Percentiles rank a stretch among this genome's conserved stretches.
These are phyloP conservation scores for Sclerotinia borealis DNA, from an alignment of 2,329 filamentous ascomycete genomes.

Conservation along the genomic window DNA sequence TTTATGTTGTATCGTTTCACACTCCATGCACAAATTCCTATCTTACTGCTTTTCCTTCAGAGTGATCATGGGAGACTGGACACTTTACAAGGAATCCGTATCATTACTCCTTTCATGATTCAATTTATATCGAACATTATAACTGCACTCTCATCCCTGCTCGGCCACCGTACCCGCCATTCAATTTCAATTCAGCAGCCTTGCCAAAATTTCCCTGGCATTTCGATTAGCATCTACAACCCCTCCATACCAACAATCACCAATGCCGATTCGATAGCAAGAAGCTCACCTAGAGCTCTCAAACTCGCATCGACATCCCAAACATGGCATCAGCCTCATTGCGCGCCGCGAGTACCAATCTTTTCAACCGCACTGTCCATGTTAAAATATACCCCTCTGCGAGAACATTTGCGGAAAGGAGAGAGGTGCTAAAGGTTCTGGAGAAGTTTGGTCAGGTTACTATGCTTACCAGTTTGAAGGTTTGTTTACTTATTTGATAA, in stretches of 20 bases:
- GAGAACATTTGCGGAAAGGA: slow-evolving; percentile 29
- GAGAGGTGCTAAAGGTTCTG: slow-evolving; percentile 31
- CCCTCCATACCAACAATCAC: not conserved
- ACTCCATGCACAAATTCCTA: not conserved
- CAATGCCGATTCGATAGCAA: not conserved
- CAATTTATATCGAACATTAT: too few relatives aligned
- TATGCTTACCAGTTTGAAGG: slow-evolving; percentile 31
- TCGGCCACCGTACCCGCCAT: not conserved
- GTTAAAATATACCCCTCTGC: slow-evolving; percentile 30
- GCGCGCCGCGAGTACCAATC: slow-evolving; percentile 3
- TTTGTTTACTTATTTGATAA: slow-evolving; percentile 16
- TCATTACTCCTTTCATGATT: too few relatives aligned
- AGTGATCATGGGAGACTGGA: not conserved
- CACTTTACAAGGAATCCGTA: too few relatives aligned
- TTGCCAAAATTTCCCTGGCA: not conserved
- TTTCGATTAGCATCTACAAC: not conserved
- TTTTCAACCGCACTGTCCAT: slow-evolving; percentile 27
- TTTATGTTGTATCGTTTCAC: not conserved
- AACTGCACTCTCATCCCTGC: not conserved
- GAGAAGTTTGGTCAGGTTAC: slow-evolving; percentile 31
- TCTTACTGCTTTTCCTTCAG: not conserved
- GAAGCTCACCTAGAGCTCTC: not conserved
- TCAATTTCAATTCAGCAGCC: not conserved
- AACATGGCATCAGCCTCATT: not conserved
- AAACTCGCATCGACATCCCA: not conserved